Evolutionary conservation across 106 monocot genomes (phyloP), one percentile per base, ranked within the genome.

Genomic region (Hemerocallis citrina): DNA sequence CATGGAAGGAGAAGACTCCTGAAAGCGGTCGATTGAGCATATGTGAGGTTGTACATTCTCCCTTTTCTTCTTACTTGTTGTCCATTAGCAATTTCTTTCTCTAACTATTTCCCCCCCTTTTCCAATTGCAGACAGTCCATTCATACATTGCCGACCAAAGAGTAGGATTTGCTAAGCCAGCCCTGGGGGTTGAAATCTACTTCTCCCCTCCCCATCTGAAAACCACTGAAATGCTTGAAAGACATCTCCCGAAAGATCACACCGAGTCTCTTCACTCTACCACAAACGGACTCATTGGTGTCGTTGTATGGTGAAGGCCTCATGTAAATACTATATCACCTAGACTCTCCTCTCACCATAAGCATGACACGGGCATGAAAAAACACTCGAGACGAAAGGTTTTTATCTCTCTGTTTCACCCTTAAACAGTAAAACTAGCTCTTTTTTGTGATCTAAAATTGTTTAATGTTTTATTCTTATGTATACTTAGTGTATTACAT

Each of bases 101-200:
- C n/a, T n/a, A n/a, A n/a, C n/a, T n/a, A n/a, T n/a, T n/a, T n/a
- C n/a, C n/a, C n/a, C n/a, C n/a, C n/a, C n/a, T n/a, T n/a, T n/a
- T n/a, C n/a, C n/a, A 46, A n/a, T 14, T 62, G 69, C 85, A 93
- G 93, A 67, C 82, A 13, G 56, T 70, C 29, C 75, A 93, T 15
- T 76, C 88, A 6, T 93, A 93, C 52, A 63, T 85, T 23, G 61
- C 71, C 0, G 92, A 93, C 49, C 75, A 71, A 43, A 81, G 92
- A 61, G 75, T 93, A 11, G 92, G 92, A 47, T 79, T 71, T 35
- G 84, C 79, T 7, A 81, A 81, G 55, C 84, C 81, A 17, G 64
- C 62, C 3, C 62, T 68, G 5, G 88, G 84, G 0, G 74, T 88
- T 31, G 92, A 93, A 65, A 50, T 93, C 9, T 93, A 93, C 78